Evolutionary conservation across 371 early-diverging fungal genomes (phyloP), one percentile per base, ranked within the genome.

Genomic region (Funneliformis caledonium): DNA sequence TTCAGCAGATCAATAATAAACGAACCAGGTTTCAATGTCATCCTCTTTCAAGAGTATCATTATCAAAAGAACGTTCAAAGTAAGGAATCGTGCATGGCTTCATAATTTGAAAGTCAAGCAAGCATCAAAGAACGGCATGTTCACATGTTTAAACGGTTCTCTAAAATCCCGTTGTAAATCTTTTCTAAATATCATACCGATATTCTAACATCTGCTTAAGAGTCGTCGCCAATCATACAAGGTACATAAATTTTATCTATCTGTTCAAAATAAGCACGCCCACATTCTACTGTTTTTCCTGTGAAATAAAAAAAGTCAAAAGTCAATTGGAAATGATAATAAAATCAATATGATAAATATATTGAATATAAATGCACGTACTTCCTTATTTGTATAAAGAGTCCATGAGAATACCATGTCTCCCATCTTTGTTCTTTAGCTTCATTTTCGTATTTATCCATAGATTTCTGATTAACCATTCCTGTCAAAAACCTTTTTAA

Each of bases 141-240:
- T 99, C 99, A 82, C 99, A 94, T 12, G 99, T 99, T 88, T 99
- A 99, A 78, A 99, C 99, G 74, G 98, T 99, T 84, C 96, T 94
- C 85, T 99, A 99, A 85, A 99, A 99, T 56, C 99, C 99, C 79
- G 99, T 97, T 90, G 99, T 99, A 84, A 99, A 99, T 89, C 99
- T 99, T 88, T 94, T 96, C 82, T 42, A n/a, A 72, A 31, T 26
- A 61, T 42, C 33, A 8, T 82, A 83, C 97, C 80, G 99, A 87
- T 14, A 99, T 94, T 81, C 96, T 99, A 60, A 97, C 90, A 86
- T 99, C 99, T 31, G 98, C 98, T 86, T 99, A 98, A 19, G 97
- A 94, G 19, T 97, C 98, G 82, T 98, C 98, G 82, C 91, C 92
- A 81, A 99, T 94, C 99, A 99, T 99, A 87, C 94, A 96, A n/a